These are phyloP conservation scores for Tolypocladium ovalisporum DNA, from an alignment of 2,329 filamentous ascomycete genomes.

Conservation along the genomic window DNA sequence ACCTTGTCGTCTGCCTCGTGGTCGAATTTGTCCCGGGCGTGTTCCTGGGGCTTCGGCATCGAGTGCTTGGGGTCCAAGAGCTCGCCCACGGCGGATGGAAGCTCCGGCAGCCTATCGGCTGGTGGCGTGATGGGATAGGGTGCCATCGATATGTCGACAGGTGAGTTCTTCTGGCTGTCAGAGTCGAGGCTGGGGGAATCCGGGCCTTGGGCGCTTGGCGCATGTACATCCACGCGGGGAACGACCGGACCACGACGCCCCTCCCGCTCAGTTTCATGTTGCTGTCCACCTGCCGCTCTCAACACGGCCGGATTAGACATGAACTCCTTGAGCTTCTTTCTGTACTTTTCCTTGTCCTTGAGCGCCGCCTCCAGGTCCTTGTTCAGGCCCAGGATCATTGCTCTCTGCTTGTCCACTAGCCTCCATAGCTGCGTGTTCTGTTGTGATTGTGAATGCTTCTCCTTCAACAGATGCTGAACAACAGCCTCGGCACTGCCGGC, in stretches of 20 bases:
- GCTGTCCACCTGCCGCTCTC: slow-evolving; percentile 12
- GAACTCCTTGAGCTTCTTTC: slow-evolving; percentile 77
- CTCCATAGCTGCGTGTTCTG: slow-evolving; percentile 94
- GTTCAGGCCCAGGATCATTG: slow-evolving; percentile 87
- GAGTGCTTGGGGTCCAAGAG: slow-evolving; percentile 44
- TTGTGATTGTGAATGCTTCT: slow-evolving; percentile 78
- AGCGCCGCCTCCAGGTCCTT: slow-evolving; percentile 84
- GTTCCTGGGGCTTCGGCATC: slow-evolving; percentile 52
- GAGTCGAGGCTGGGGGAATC: slow-evolving; percentile 39
- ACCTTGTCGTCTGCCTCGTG: slow-evolving; percentile 40
- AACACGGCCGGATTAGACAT: slow-evolving; percentile 29
- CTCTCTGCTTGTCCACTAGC: slow-evolving; percentile 88
- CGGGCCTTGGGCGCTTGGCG: slow-evolving; percentile 15
- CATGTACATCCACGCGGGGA: slow-evolving; percentile 13
- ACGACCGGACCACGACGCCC: slow-evolving; percentile 4
- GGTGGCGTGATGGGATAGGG: slow-evolving; percentile 57
- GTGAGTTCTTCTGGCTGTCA: slow-evolving; percentile 41
- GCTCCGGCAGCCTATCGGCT: slow-evolving; percentile 33
- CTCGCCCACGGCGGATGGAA: slow-evolving; percentile 34
- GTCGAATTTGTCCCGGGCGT: slow-evolving; percentile 46
- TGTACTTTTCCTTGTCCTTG: slow-evolving; percentile 91
- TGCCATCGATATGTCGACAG: slow-evolving; percentile 47
- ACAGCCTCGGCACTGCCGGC: slow-evolving; percentile 85
- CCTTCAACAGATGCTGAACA: slow-evolving; percentile 77
- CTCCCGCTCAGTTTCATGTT: slow-evolving; percentile 4